Evolutionary conservation across 2,329 filamentous ascomycete genomes (phyloP), one percentile per base, ranked within the genome.

Genomic region (Nemania sp.): DNA sequence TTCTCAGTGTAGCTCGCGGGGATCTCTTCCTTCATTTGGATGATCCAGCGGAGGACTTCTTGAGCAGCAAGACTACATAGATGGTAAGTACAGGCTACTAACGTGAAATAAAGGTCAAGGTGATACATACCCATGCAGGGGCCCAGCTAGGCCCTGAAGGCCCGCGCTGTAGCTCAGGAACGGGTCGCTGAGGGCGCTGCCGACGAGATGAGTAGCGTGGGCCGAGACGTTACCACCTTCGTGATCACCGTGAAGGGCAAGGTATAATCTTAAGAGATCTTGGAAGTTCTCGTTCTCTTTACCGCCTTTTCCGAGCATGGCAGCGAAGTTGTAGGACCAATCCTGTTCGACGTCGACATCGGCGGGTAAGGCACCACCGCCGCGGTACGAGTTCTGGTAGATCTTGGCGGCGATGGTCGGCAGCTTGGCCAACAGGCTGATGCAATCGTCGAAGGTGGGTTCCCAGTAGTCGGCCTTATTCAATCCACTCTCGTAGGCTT

Each of bases 391-490:
- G 77, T 95, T 95, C 73, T 97, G 92, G 83, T 99, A 97, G 73
- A 99, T 97, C 79, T 97, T 96, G 60, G 95, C 95, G 29, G 95
- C 95, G 69, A 99, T 93, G 63, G 92, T 96, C 65, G 95, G 95
- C 55, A 99, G 88, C 83, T 99, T 99, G 65, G 94, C 95, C 58
- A 99, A 85, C 64, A 99, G 84, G 49, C 90, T 91, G 76, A 99
- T 97, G 76, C 86, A 88, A 81, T 99, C 95, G 75, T 98, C 94
- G 74, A 96, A 98, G 46, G 92, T 96, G 13, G 94, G 92, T 80
- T 98, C 95, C 95, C 95, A 99, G 86, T 98, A 98, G 70, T 97
- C 92, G 54, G 92, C 91, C 83, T 98, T 99, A 84, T 88, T 90
- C 67, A 98, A 80, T 37, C 95, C 95, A 69, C 89, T 80, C 77